Evolutionary conservation across 73 alveolate species (phyloP).

Genomic region (Symbiodinium pilosum): DNA sequence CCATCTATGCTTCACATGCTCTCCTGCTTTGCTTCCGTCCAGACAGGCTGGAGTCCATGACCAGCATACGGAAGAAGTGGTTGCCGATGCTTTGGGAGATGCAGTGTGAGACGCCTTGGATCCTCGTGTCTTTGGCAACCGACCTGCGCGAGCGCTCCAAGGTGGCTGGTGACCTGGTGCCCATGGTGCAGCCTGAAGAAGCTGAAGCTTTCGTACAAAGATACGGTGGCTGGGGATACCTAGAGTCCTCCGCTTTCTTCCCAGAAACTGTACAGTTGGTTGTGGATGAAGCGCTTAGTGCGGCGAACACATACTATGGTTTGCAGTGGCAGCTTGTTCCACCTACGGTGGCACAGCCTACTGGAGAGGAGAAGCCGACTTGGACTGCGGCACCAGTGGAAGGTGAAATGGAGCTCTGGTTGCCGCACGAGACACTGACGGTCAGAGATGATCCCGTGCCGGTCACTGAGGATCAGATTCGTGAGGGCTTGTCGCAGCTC

Average conservation of each 20-base stretch:
- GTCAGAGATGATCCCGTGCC: slow-evolving; percentile 73
- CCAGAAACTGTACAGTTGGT: slow-evolving; percentile 87
- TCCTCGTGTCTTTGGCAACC: slow-evolving; percentile 47
- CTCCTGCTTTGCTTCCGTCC: slow-evolving; percentile 63
- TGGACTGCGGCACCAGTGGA: slow-evolving; percentile 87
- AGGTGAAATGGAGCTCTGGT: slow-evolving; percentile 38
- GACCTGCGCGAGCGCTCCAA: slow-evolving; percentile 82
- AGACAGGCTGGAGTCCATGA: slow-evolving; percentile 56
- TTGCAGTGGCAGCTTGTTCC: slow-evolving; percentile 86
- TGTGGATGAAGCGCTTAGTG: slow-evolving; percentile 75
- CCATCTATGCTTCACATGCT: slow-evolving; percentile 46
- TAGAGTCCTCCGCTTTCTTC: slow-evolving; percentile 78
- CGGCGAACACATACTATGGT: slow-evolving; percentile 69
- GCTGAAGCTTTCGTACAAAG: slow-evolving; percentile 64
- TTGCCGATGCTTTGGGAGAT: slow-evolving; percentile 71
- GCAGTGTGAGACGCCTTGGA: slow-evolving; percentile 52
- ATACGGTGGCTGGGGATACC: slow-evolving; percentile 80
- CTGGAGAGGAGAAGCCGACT: neutral
- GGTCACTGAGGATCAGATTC: slow-evolving; percentile 49
- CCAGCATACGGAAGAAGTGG: slow-evolving; percentile 48
- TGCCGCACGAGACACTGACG: slow-evolving; percentile 71
- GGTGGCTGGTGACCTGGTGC: neutral
- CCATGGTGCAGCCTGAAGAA: slow-evolving; percentile 32
- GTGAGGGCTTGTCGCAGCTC: slow-evolving; percentile 59
- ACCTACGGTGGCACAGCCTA: slow-evolving; percentile 16